A percentile compares a stretch with the other conserved stretches of the same genome.
These are phyloP conservation scores for Petunia axillaris DNA, from an alignment of 257 asterid genomes.

Conservation along the genomic window DNA sequence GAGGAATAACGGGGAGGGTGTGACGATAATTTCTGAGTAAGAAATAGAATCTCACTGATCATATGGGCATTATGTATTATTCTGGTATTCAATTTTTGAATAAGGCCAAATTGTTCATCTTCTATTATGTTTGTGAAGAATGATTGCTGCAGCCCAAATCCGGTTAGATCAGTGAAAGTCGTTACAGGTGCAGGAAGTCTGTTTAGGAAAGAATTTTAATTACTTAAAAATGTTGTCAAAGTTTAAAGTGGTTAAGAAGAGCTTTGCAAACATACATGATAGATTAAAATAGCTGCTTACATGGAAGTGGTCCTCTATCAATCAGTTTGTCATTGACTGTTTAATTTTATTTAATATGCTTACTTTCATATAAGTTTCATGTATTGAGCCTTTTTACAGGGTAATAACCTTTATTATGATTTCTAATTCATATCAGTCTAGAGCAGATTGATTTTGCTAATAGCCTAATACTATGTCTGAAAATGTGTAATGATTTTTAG, in stretches of 20 bases:
- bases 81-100: not conserved
- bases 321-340: not conserved
- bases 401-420: not conserved
- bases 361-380: not conserved
- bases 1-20: slow-evolving; percentile 4
- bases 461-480: too few relatives aligned
- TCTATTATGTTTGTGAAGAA: not conserved
- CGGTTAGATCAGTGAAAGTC: not conserved
- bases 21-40: not conserved
- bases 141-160: not conserved
- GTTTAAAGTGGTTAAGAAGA: not conserved
- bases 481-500: too few relatives aligned
- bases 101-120: too few relatives aligned
- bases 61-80: not conserved
- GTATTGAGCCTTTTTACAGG: not conserved
- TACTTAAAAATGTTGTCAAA: not conserved
- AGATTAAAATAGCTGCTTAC: not conserved
- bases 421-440: too few relatives aligned
- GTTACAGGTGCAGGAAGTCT: slow-evolving; percentile 17
- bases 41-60: not conserved
- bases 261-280: not conserved
- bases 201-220: not conserved
- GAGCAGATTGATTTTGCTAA: too few relatives aligned
- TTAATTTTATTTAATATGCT: not conserved
- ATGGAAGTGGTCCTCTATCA: not conserved